A percentile compares a stretch with the other conserved stretches of the same genome.
Evolutionary conservation across 257 asterid species (phyloP).

Genomic region (Fraxinus americana): DNA sequence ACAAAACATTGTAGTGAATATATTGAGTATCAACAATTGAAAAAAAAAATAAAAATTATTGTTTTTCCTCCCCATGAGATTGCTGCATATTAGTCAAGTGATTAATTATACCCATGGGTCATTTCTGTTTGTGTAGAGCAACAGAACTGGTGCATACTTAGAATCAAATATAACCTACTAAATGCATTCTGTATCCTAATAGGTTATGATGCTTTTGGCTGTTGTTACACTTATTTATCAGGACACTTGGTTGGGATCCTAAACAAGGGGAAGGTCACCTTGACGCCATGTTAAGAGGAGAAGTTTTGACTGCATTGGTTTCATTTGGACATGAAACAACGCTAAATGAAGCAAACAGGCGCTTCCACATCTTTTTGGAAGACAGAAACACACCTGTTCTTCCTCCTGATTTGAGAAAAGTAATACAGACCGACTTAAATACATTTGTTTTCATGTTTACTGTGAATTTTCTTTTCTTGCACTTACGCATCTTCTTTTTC

Average conservation of each 20-base stretch:
- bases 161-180: not conserved
- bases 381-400: constrained; percentile 75
- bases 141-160: constrained; percentile 4
- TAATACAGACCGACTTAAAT: constrained; percentile 26
- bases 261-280: constrained; percentile 91
- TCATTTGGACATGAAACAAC: constrained; percentile 72
- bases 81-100: not conserved
- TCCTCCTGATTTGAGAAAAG: constrained; percentile 96
- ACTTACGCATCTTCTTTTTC: constrained; percentile 27
- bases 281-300: constrained; percentile 93
- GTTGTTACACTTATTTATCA: constrained; percentile 38
- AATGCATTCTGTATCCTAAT: not conserved
- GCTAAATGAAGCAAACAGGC: constrained; percentile 68
- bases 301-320: constrained; percentile 72
- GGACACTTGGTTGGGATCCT: constrained; percentile 98
- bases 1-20: not conserved
- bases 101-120: too few relatives aligned
- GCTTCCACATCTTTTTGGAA: constrained; percentile 64
- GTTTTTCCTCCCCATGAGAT: not conserved
- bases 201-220: constrained; percentile 12
- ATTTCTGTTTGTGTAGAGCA: not conserved
- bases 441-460: constrained; percentile 3
- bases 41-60: not conserved
- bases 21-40: not conserved
- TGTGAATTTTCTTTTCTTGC: constrained; percentile 13